phyloP scores from a whole-genome alignment of 139 green algal species.

The Monoraphidium neglectum region DNA sequence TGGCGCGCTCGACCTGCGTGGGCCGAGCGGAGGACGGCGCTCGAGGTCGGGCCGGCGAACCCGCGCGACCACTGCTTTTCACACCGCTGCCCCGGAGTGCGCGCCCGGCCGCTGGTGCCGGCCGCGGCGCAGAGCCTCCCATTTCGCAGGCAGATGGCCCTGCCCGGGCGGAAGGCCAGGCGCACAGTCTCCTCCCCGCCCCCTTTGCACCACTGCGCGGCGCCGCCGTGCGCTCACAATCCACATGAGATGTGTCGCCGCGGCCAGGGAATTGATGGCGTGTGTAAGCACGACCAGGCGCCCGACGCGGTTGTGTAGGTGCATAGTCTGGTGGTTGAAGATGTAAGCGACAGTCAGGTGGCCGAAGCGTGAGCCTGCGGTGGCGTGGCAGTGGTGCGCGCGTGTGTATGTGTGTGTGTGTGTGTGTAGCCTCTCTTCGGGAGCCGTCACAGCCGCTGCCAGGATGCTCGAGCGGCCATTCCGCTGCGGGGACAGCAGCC shows the following conservation, averaged over 20 bases:
- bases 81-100: too few species aligned
- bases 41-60: too few species aligned
- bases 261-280: conserved; percentile 55
- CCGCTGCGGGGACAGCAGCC: background rate
- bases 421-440: background rate
- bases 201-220: too few species aligned
- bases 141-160: too few species aligned
- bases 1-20: too few species aligned
- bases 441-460: too few species aligned
- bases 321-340: conserved; percentile 61
- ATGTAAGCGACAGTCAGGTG: conserved; percentile 57
- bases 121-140: too few species aligned
- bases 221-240: conserved; percentile 66
- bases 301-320: conserved; percentile 54
- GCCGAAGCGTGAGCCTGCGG: conserved; percentile 57
- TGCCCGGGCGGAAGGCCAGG: too few species aligned
- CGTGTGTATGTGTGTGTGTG: background rate
- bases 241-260: conserved; percentile 51
- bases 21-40: too few species aligned
- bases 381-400: background rate
- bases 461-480: background rate
- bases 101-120: too few species aligned
- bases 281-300: conserved; percentile 56
- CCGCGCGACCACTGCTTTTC: too few species aligned
- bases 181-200: too few species aligned